phyloP scores from a whole-genome alignment of 2,329 filamentous ascomycete species.

The Penicillium sp. region DNA sequence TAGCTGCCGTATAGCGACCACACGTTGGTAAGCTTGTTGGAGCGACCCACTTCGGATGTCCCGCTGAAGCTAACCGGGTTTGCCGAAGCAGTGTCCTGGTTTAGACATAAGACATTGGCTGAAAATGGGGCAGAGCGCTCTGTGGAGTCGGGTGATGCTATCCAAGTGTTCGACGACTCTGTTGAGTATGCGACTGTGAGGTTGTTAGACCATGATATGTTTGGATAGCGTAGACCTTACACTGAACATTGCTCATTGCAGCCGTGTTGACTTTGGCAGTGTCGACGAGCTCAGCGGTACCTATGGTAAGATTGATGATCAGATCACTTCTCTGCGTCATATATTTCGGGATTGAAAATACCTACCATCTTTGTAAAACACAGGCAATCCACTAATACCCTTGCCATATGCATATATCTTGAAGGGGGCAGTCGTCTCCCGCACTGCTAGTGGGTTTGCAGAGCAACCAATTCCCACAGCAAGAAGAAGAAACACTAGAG shows the following conservation, averaged over 20 bases:
- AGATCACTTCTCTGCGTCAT: neutral
- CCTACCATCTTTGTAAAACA: slow-evolving; percentile 15
- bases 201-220: neutral
- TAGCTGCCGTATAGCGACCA: slow-evolving; percentile 16
- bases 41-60: neutral
- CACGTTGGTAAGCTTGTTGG: slow-evolving; percentile 9
- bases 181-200: slow-evolving; percentile 3
- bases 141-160: slow-evolving; percentile 6
- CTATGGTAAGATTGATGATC: neutral
- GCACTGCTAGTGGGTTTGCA: slow-evolving; percentile 7
- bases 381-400: slow-evolving; percentile 15
- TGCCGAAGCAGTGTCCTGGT: neutral
- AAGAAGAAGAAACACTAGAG: neutral
- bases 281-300: slow-evolving; percentile 11
- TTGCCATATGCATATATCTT: slow-evolving; percentile 16
- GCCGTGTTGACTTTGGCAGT: slow-evolving; percentile 1
- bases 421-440: slow-evolving; percentile 7
- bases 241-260: slow-evolving; percentile 8
- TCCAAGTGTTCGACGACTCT: slow-evolving; percentile 9
- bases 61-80: slow-evolving; percentile 11
- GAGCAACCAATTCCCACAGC: slow-evolving; percentile 4
- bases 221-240: slow-evolving; percentile 2
- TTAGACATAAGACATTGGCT: slow-evolving; percentile 8
- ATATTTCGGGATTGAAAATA: too few species aligned
- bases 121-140: neutral